Evolutionary conservation across 2,329 filamentous ascomycete genomes (phyloP), one percentile per base, ranked within the genome.

Genomic region (Curvularia sp.): DNA sequence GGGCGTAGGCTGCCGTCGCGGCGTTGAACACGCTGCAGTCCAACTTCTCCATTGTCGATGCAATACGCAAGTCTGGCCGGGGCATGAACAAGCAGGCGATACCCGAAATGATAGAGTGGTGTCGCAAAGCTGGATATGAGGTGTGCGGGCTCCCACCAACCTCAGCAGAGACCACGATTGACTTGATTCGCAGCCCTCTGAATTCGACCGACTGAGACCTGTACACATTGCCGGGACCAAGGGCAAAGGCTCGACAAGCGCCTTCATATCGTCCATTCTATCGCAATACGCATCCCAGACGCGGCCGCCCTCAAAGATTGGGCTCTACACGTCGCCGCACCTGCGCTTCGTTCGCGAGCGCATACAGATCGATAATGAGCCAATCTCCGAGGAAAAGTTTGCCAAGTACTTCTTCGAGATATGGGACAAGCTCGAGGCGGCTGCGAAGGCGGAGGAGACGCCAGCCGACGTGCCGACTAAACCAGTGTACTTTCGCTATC

Each of bases 171-270:
- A 47, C 13, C 7, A 26, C 46, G 12, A 41, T 49, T 64, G 60
- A 63, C 67, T 43, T 52, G 53, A 33, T 53, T 13, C 42, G 4
- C 30, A 89, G 86, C 86, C 87, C 18, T 82, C 84, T 13, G 86
- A 88, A 58, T 83, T 89, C 66, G 80, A 88, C 62, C 78, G 73
- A 9, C 71, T 89, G 61, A 88, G 85, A 58, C 80, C 84, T 65
- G 87, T 98, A 60, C 94, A 98, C 74, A 88, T 98, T 46, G 91
- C 94, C 1, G 94, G 94, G 12, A 97, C 93, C 4, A 98, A 97
- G 76, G 94, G 94, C 60, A 98, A 97, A 77, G 93, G 93, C 41
- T 95, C 91, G 2, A 93, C 92, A 0, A 92, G 90, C 64, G 90
- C 93, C 9, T 94, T 93, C 75, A 85, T 92, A 20, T 92, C 92